Evolutionary conservation across 2,329 filamentous ascomycete genomes (phyloP).

Genomic region (Teratosphaeria nubilosa): DNA sequence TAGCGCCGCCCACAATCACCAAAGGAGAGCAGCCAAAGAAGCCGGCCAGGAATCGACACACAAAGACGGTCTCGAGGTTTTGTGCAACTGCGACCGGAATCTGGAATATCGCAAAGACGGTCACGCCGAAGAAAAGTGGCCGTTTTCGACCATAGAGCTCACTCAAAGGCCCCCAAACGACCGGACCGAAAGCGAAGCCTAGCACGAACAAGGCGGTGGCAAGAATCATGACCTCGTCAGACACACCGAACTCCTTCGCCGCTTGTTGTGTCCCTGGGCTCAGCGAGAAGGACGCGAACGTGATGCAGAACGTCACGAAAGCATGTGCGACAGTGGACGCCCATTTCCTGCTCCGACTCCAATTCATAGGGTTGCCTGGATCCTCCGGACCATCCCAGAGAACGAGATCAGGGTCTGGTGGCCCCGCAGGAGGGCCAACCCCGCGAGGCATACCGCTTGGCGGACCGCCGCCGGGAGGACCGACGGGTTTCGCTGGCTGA

Average conservation of each 20-base stretch:
- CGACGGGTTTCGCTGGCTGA: not conserved
- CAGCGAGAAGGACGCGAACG: conserved; percentile 39
- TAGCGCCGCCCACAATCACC: not conserved
- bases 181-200: conserved; percentile 27
- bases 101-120: not conserved
- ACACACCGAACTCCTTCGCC: conserved; percentile 35
- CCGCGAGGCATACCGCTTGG: not conserved
- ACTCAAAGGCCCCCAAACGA: conserved; percentile 17
- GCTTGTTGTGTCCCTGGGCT: conserved; percentile 32
- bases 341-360: conserved; percentile 1
- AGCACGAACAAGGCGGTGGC: conserved; percentile 32
- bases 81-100: not conserved
- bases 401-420: conserved; percentile 3
- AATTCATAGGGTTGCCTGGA: conserved; percentile 21
- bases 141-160: not conserved
- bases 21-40: not conserved
- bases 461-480: not conserved
- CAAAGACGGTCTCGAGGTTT: not conserved
- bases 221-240: conserved; percentile 39
- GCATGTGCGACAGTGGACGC: not conserved
- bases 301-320: conserved; percentile 24
- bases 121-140: not conserved
- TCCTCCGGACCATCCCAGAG: conserved; percentile 12
- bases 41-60: not conserved
- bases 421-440: not conserved